These are phyloP conservation scores for Aquilaria sinensis DNA, from an alignment of 345 rosid genomes.

Conservation along the genomic window DNA sequence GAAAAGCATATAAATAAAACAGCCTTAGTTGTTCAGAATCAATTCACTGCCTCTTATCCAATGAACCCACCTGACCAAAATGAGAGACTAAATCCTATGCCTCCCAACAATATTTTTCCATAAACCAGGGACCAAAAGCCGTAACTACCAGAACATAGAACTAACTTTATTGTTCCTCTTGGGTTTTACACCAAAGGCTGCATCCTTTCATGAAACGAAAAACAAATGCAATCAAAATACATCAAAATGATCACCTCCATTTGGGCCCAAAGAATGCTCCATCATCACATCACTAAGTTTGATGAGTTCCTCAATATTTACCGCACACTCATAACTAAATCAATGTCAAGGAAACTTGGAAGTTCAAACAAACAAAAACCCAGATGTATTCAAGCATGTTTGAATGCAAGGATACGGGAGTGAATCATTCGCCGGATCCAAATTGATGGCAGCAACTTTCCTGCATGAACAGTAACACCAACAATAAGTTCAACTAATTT, in stretches of 20 bases:
- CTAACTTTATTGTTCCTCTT: conserved; percentile 1
- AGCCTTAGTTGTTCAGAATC: not conserved
- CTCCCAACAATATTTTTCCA: too few species aligned
- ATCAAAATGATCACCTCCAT: conserved; percentile 54
- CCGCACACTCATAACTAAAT: conserved; percentile 73
- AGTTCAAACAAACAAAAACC: not conserved
- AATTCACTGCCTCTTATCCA: too few species aligned
- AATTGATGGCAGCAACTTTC: conserved; percentile 84
- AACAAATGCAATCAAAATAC: conserved; percentile 1
- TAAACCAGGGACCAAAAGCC: not conserved
- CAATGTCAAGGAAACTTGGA: conserved; percentile 34
- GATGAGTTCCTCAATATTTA: conserved; percentile 77
- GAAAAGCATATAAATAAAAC: conserved; percentile 2
- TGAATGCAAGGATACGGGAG: conserved; percentile 68
- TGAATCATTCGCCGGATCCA: conserved; percentile 91
- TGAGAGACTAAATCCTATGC: too few species aligned
- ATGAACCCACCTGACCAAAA: too few species aligned
- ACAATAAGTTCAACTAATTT: not conserved
- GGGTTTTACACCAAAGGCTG: not conserved
- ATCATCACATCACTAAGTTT: conserved; percentile 76
- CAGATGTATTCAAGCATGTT: not conserved
- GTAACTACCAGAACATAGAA: not conserved
- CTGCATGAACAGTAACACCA: conserved; percentile 27
- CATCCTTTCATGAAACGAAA: too few species aligned
- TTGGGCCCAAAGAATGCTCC: conserved; percentile 89